Evolutionary conservation across 176 grass and related monocot species (phyloP).

Genomic region (Saccharum spontaneum): DNA sequence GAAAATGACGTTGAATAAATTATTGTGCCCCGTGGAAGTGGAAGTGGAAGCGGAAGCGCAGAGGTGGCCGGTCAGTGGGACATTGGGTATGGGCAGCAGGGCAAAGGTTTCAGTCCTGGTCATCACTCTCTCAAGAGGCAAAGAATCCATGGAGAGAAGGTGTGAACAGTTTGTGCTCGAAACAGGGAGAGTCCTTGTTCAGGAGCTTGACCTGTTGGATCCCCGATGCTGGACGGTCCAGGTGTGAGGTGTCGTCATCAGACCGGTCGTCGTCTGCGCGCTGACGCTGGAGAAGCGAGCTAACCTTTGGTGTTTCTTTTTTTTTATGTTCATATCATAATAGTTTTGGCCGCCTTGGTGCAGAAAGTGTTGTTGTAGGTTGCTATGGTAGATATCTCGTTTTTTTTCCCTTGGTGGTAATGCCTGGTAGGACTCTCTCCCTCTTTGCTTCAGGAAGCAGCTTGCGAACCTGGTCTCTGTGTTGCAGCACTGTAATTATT

Average conservation of each 20-base stretch:
- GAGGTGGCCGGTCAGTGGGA: background rate
- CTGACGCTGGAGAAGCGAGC: conserved; percentile 10
- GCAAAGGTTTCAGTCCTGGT: background rate
- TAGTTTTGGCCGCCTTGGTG: conserved; percentile 24
- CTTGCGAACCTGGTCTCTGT: background rate
- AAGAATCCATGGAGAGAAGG: background rate
- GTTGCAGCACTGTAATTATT: background rate
- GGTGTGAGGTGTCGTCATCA: background rate
- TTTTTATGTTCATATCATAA: conserved; percentile 40
- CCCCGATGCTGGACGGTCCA: background rate
- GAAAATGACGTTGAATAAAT: conserved; percentile 30
- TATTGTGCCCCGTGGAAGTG: background rate
- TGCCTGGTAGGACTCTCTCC: background rate
- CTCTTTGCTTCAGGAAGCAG: conserved; percentile 40
- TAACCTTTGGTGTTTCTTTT: conserved; percentile 13
- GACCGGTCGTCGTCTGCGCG: conserved; percentile 8
- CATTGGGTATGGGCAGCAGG: background rate
- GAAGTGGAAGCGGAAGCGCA: background rate
- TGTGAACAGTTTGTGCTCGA: background rate
- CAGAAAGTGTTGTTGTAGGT: conserved; percentile 26
- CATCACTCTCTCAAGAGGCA: background rate
- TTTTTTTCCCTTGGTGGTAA: background rate
- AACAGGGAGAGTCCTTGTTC: background rate
- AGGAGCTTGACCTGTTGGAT: conserved; percentile 22
- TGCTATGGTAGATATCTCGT: background rate